phyloP scores from a whole-genome alignment of 345 rosid species.

The Citrus mangshanensis region DNA sequence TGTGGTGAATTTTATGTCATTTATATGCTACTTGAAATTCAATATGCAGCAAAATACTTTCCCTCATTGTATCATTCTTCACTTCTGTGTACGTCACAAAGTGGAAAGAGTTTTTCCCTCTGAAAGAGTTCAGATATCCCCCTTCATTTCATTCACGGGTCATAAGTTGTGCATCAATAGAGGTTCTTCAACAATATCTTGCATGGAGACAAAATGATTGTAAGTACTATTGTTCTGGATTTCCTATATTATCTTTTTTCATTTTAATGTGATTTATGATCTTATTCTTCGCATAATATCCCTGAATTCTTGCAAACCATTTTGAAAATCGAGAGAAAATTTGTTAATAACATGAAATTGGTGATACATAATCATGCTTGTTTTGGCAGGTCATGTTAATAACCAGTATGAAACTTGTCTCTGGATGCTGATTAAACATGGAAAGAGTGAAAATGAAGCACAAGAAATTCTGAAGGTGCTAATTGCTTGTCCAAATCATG shows the following conservation, averaged over 20 bases:
- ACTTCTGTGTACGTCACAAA: conserved; percentile 61
- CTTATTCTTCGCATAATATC: not conserved
- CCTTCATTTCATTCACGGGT: conserved; percentile 66
- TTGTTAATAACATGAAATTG: not conserved
- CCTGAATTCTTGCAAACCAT: not conserved
- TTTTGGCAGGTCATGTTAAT: conserved; percentile 57
- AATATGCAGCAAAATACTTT: conserved; percentile 74
- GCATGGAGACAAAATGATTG: conserved; percentile 91
- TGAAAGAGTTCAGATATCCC: conserved; percentile 45
- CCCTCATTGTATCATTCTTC: conserved; percentile 69
- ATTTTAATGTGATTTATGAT: not conserved
- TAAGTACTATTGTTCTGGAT: conserved; percentile 27
- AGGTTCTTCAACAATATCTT: conserved; percentile 77
- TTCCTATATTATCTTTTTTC: not conserved
- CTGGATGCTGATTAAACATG: conserved; percentile 69
- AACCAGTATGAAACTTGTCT: conserved; percentile 73
- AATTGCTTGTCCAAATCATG: not conserved
- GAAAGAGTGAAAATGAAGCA: conserved; percentile 61
- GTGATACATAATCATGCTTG: not conserved
- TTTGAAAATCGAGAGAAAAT: not conserved
- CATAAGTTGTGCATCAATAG: conserved; percentile 62
- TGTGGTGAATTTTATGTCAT: conserved; percentile 8
- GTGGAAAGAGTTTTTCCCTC: conserved; percentile 73
- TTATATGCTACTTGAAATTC: conserved; percentile 18
- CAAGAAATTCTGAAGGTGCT: conserved; percentile 61